Evolutionary conservation across 2,329 filamentous ascomycete species (phyloP).

Genomic region (Penicillium sp.): DNA sequence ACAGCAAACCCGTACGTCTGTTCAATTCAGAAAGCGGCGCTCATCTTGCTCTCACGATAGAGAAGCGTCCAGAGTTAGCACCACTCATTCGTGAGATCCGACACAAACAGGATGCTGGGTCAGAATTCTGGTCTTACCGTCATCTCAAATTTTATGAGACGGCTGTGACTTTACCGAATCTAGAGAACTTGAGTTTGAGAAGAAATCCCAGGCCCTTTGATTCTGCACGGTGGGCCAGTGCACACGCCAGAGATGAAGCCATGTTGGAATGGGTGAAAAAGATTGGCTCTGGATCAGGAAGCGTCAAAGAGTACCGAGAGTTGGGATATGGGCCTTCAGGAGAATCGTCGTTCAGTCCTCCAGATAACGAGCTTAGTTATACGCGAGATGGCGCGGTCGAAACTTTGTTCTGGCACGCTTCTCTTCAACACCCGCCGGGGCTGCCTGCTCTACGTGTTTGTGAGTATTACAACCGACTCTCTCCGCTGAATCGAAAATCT

Average conservation of each 20-base stretch:
- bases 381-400: background rate
- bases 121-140: background rate
- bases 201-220: background rate
- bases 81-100: conserved; percentile 1
- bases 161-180: background rate
- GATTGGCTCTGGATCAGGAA: background rate
- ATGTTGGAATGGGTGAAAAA: background rate
- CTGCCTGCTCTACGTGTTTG: conserved; percentile 4
- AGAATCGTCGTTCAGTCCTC: conserved; percentile 3
- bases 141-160: background rate
- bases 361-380: background rate
- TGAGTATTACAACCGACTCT: background rate
- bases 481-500: background rate
- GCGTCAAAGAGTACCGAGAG: background rate
- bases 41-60: conserved; percentile 7
- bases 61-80: conserved; percentile 3
- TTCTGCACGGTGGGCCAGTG: background rate
- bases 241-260: background rate
- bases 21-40: conserved; percentile 4
- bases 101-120: conserved; percentile 6
- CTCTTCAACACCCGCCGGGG: background rate
- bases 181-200: conserved; percentile 1
- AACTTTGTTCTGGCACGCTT: conserved; percentile 1
- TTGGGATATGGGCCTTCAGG: background rate
- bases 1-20: background rate